phyloP scores from a whole-genome alignment of 2,329 filamentous ascomycete species.

The Trichoderma oligosporum region DNA sequence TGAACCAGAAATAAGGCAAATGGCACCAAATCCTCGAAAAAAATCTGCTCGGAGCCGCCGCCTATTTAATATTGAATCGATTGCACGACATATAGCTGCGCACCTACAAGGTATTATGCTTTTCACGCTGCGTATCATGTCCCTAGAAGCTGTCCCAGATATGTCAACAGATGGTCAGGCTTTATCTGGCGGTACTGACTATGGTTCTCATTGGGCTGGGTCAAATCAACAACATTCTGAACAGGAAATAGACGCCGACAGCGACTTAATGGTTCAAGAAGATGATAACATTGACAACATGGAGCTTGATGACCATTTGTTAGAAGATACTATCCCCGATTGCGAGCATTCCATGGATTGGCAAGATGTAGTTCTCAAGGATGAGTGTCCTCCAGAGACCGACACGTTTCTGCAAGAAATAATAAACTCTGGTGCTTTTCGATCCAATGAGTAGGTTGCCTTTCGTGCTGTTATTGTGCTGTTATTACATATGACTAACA shows the following conservation, averaged over 20 bases:
- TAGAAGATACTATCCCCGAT: neutral
- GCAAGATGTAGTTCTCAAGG: neutral
- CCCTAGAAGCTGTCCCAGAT: neutral
- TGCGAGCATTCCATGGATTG: neutral
- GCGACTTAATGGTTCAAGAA: neutral
- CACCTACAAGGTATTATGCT: conserved; percentile 6
- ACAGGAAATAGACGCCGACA: fast-evolving
- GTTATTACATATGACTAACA: too few species aligned
- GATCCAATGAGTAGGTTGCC: neutral
- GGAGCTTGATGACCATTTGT: neutral
- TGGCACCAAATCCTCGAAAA: neutral
- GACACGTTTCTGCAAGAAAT: neutral
- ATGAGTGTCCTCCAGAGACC: neutral
- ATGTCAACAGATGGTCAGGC: neutral
- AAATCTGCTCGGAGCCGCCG: neutral
- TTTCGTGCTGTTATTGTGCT: too few species aligned
- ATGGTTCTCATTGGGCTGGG: neutral
- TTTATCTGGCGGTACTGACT: neutral
- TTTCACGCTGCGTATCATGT: neutral
- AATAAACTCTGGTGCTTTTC: neutral
- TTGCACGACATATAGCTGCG: neutral
- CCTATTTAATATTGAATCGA: neutral
- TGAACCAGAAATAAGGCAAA: neutral
- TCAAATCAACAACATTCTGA: neutral
- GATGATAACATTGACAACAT: neutral